Conservation (phyloP, 495 filamentous ascomycete genomes). For the Aspergillus conjunctus region DNA sequence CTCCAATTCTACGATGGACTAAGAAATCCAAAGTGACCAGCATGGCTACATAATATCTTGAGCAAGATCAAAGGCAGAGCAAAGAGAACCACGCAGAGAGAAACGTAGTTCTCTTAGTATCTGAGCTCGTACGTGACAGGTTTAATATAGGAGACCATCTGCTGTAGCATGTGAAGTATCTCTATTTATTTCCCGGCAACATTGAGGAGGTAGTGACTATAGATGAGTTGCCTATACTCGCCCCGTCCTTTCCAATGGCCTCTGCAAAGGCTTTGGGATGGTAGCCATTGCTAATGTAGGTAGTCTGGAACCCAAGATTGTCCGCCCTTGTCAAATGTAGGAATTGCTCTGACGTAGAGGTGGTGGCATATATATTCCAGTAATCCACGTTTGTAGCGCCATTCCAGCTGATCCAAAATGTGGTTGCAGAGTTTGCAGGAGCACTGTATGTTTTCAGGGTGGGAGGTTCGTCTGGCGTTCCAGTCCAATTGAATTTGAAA, state of each 20-base stretch:
- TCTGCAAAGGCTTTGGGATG: slow-evolving; percentile 12
- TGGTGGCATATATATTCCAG: slow-evolving; percentile 8
- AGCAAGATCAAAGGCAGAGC: too few relatives aligned
- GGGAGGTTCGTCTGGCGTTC: slow-evolving; percentile 4
- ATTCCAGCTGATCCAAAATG: slow-evolving; percentile 20
- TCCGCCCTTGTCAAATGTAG: neutral
- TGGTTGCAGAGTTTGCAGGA: neutral
- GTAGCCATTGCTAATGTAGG: slow-evolving; percentile 14
- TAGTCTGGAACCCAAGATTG: slow-evolving; percentile 19
- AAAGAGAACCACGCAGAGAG: too few relatives aligned
- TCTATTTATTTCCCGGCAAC: neutral
- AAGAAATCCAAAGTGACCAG: too few relatives aligned
- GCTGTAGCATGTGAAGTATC: too few relatives aligned
- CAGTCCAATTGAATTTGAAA: slow-evolving; percentile 26
- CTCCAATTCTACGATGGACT: too few relatives aligned
- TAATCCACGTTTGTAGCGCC: slow-evolving; percentile 11
- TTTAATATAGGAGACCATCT: too few relatives aligned
- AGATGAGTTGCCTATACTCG: slow-evolving; percentile 11
- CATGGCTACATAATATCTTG: too few relatives aligned
- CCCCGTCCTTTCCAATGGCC: slow-evolving; percentile 9
- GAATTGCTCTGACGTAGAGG: slow-evolving; percentile 12
- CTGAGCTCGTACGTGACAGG: too few relatives aligned
- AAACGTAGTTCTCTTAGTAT: too few relatives aligned
- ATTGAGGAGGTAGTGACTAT: slow-evolving; percentile 34
- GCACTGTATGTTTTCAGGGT: neutral